Base-by-base conservation (phyloP, 2,329 filamentous ascomycete species). In the Aureobasidium melanogenum region DNA sequence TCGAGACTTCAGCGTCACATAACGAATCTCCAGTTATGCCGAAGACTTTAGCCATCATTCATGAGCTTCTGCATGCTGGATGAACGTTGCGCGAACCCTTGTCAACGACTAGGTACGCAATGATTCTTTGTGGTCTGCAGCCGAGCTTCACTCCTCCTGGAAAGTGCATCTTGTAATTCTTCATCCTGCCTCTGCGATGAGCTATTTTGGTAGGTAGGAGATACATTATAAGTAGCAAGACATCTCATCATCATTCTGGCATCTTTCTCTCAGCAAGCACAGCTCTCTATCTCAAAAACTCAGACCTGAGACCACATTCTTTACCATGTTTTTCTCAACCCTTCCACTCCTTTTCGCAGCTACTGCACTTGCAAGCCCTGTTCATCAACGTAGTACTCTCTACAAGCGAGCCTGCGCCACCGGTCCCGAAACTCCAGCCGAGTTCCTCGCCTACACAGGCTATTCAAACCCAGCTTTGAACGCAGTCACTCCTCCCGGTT, bases 381-480 rank as follows among this genome's bases (percentile, higher is more conserved):
- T 39, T 8, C 50, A 22, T n/a, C 36, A 41, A 19, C 50, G 28
- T 8, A 17, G 9, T 14, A 19, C 12, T 10, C 14, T 39, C 3
- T n/a, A 28, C 15, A 54, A 54, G 50, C 50, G 50, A 17, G 34
- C 50, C 22, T 54, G 50, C 17, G 12, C 54, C 9, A 34, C 54
- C 1, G 54, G 39, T 2, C 51, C 60, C 22, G 67, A 68, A 38
- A 67, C 66, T 10, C 24, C 64, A 8, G 52, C 61, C 17, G 57
- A 55, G 14, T 67, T 64, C 48, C 43, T 58, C 24, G n/a, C 17
- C 50, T 65, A 64, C 39, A 10, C 64, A 8, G 64, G 54, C 5
- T 67, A 66, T 32, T 47, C 62, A 32, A 41, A 46, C 10, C 60
- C 63, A 3, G 68, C 68, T 10, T 41, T 19, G 14, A 57, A 48